Base-by-base conservation (phyloP, 768 basidiomycete species). In the Tulasnella sp. region DNA sequence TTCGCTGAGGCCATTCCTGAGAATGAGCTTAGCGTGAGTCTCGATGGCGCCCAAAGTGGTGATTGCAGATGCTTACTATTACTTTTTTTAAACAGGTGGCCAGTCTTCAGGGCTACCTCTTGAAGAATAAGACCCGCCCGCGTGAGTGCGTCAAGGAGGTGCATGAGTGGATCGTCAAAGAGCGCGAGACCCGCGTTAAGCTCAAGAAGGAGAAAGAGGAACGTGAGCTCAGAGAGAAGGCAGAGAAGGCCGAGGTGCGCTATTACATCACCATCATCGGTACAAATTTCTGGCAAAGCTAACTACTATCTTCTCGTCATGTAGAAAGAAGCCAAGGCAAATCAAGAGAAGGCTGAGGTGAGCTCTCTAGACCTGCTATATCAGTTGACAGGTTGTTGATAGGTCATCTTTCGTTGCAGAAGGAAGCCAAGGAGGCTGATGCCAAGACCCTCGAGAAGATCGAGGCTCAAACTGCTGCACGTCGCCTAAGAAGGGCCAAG, bases 1-100 rank as follows among this genome's bases (percentile, higher is more conserved):
- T 92, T 92, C 69, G 86, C 82, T 61, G 85, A 83, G 27, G 78
- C 85, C 19, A 89, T 92, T 47, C 89, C 89, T 55, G 89, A 92
- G 69, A 80, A 88, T 67, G 89, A 92, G 70, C 76, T 92, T 49
- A 91, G 89, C 68, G 89, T 92, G 68, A 65, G 85, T 75, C 47
- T 43, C 19, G 34, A 38, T 38, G 34, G 15, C 34, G 15, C 15
- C n/a, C n/a, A n/a, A n/a, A n/a, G n/a, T 51, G n/a, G 24, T 50
- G 48, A 13, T 13, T 23, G 49, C 11, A 51, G 15, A 15, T 17
- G 15, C 11, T 15, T 51, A 13, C 15, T 13, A 17, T 43, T 11
- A n/a, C 49, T 23, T 54, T 54, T 54, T 55, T 27, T 15, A 32
- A 21, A 15, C 67, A 88, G 87, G 87, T 91, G 60, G 89, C 89